A percentile compares a stretch with the other conserved stretches of the same genome.
Conservation (phyloP, 371 early-diverging fungal genomes). For the Haplosporangium sp. region DNA sequence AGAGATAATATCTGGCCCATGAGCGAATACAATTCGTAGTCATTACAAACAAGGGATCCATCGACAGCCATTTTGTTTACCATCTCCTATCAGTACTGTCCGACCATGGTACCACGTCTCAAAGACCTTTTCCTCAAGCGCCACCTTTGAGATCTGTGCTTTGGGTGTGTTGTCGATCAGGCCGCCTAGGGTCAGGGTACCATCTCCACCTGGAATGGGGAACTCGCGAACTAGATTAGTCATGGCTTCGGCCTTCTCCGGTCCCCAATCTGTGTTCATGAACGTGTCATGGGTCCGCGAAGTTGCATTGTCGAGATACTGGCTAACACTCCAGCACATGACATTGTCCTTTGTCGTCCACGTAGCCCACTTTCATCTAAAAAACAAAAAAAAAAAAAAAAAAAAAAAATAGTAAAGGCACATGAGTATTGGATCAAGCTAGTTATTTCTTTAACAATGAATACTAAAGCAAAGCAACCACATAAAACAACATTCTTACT, state of each 20-base stretch:
- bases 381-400: too few relatives aligned
- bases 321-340: slow-evolving; percentile 13
- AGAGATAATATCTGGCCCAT: too few relatives aligned
- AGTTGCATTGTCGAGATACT: slow-evolving; percentile 10
- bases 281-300: slow-evolving; percentile 6
- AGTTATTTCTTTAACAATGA: too few relatives aligned
- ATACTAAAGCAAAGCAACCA: too few relatives aligned
- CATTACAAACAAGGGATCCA: too few relatives aligned
- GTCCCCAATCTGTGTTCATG: slow-evolving; percentile 18
- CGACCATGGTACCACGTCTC: slow-evolving; percentile 28
- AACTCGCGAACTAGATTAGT: slow-evolving; percentile 9
- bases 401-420: too few relatives aligned
- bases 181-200: slow-evolving; percentile 15
- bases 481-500: slow-evolving; percentile 9
- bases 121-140: slow-evolving; percentile 27
- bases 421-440: too few relatives aligned
- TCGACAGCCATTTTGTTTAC: neutral
- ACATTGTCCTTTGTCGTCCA: neutral
- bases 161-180: slow-evolving; percentile 23
- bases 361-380: neutral
- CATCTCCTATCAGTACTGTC: slow-evolving; percentile 29
- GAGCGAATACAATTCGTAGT: neutral
- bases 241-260: slow-evolving; percentile 18
- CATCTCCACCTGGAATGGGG: slow-evolving; percentile 15
- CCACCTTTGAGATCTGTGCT: slow-evolving; percentile 20